These are phyloP conservation scores for Botryobasidium botryosum DNA, from an alignment of 768 basidiomycete species.

Conservation along the genomic window DNA sequence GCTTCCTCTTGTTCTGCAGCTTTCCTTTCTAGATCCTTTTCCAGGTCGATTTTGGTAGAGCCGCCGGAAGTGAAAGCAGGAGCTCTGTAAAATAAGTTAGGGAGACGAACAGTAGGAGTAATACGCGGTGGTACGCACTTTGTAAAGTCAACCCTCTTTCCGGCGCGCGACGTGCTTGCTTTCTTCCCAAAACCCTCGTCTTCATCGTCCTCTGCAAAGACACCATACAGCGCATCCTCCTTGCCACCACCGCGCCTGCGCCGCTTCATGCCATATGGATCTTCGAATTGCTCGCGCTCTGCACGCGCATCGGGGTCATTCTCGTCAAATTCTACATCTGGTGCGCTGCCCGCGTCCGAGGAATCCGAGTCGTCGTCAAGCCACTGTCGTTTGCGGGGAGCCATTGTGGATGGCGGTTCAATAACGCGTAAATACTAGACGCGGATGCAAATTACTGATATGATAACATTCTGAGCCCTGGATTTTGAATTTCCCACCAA, in stretches of 20 bases:
- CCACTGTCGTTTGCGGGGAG: conserved; percentile 55
- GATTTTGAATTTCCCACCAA: no score
- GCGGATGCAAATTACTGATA: no score
- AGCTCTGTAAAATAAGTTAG: conserved; percentile 19
- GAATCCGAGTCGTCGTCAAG: conserved; percentile 63
- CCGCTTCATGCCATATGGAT: conserved; percentile 59
- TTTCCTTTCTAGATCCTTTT: conserved; percentile 29
- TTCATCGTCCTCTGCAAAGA: conserved; percentile 57
- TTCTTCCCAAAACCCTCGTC: conserved; percentile 23
- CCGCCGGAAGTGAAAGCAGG: conserved; percentile 52
- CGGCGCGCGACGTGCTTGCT: conserved; percentile 13
- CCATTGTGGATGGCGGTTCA: no score
- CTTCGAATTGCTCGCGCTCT: conserved; percentile 58
- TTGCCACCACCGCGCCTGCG: conserved; percentile 44
- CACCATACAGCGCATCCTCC: conserved; percentile 60
- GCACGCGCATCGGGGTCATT: conserved; percentile 45
- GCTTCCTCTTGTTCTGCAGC: conserved; percentile 23
- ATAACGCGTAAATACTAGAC: no score
- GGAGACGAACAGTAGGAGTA: conserved; percentile 10
- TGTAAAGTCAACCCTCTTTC: conserved; percentile 45
- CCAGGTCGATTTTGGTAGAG: conserved; percentile 17
- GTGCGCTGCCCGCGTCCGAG: conserved; percentile 34
- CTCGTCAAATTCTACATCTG: conserved; percentile 26
- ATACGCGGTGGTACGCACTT: conserved; percentile 22
- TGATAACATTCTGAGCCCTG: no score